These are phyloP conservation scores for Trichophyton rubrum DNA, from an alignment of 2,329 filamentous ascomycete species.

Conservation along the genomic window DNA sequence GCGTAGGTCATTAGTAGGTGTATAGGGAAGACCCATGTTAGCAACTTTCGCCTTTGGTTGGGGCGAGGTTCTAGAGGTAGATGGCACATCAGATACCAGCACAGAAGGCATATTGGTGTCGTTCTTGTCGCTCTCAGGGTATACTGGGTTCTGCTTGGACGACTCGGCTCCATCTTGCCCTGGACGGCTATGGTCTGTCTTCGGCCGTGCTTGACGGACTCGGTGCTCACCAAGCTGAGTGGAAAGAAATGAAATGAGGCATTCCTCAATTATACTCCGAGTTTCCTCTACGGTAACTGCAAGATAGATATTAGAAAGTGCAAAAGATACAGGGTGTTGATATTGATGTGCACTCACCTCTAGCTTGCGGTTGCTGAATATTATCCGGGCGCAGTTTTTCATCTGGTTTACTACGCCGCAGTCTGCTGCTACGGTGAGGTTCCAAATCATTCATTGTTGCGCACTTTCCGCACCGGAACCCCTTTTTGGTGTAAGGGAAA, in stretches of 20 bases:
- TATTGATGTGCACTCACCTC: background rate
- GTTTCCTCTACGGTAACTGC: constrained; percentile 11
- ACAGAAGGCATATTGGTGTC: background rate
- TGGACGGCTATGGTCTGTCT: background rate
- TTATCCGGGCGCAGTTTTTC: background rate
- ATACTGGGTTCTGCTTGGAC: background rate
- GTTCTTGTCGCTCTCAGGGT: background rate
- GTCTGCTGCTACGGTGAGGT: constrained; percentile 22
- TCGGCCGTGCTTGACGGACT: background rate
- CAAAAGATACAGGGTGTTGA: background rate
- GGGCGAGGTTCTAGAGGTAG: background rate
- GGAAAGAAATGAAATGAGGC: constrained; percentile 4
- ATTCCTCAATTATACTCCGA: constrained; percentile 9
- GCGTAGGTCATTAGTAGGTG: background rate
- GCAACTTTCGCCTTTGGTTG: background rate
- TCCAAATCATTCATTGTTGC: constrained; percentile 71
- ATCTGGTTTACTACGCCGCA: constrained; percentile 10
- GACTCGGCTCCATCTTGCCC: background rate
- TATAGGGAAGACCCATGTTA: background rate
- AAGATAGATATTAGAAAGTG: background rate
- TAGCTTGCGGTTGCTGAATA: background rate
- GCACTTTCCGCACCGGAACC: constrained; percentile 75
- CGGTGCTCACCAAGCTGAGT: background rate
- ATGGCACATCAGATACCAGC: background rate
- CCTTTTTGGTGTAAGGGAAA: constrained; percentile 60